Evolutionary conservation across 768 basidiomycete genomes (phyloP).

Genomic region (Imleria badia): DNA sequence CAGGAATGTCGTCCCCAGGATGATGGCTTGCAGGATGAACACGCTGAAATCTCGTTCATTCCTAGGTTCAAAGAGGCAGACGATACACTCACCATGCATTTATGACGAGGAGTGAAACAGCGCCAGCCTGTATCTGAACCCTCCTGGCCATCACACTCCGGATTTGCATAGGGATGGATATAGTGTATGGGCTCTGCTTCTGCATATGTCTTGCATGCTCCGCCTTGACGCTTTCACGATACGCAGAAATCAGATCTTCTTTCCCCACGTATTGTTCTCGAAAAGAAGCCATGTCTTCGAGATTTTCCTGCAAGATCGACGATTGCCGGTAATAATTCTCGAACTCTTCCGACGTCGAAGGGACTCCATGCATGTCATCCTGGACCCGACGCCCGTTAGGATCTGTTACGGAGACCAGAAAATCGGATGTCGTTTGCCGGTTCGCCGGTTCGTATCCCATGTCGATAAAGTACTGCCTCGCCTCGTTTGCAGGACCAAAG

Average conservation of each 20-base stretch:
- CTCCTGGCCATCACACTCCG: slow-evolving; percentile 47
- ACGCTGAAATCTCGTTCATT: slow-evolving; percentile 35
- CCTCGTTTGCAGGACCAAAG: slow-evolving; percentile 54
- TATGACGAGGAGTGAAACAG: slow-evolving; percentile 35
- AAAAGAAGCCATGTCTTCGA: slow-evolving; percentile 49
- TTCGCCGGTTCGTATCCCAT: slow-evolving; percentile 56
- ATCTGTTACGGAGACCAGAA: slow-evolving; percentile 61
- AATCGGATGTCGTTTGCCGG: slow-evolving; percentile 64
- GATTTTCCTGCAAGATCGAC: slow-evolving; percentile 40
- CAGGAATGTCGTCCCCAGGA: slow-evolving; percentile 46
- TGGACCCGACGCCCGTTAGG: slow-evolving; percentile 57
- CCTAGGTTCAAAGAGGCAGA: background rate
- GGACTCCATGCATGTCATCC: slow-evolving; percentile 25
- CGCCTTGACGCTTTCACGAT: slow-evolving; percentile 46
- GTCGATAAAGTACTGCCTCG: slow-evolving; percentile 56
- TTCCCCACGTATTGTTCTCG: slow-evolving; percentile 45
- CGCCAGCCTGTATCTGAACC: slow-evolving; percentile 45
- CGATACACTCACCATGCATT: slow-evolving; percentile 16
- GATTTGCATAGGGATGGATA: slow-evolving; percentile 49
- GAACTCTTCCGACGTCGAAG: slow-evolving; percentile 56
- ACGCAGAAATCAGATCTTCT: slow-evolving; percentile 41
- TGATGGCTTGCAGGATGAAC: slow-evolving; percentile 30
- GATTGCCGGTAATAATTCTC: slow-evolving; percentile 48
- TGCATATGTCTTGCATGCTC: slow-evolving; percentile 52
- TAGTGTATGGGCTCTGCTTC: slow-evolving; percentile 47